Evolutionary conservation across 2,329 filamentous ascomycete genomes (phyloP).

Genomic region (Nemania sp.): DNA sequence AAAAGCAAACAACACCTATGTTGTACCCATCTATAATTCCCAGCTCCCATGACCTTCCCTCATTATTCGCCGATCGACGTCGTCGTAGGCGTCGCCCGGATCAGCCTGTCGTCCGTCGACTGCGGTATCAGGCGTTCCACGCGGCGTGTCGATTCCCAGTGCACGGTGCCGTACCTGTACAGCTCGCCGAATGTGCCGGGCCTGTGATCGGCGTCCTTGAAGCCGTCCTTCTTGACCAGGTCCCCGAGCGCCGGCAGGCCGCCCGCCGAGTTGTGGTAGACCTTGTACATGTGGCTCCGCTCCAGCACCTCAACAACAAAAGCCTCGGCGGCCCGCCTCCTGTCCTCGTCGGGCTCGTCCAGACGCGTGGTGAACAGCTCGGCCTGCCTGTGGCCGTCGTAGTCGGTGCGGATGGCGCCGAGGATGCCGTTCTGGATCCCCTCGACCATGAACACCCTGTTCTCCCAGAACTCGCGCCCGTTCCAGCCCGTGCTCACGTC

Average conservation of each 20-base stretch:
- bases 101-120: slow-evolving; percentile 32
- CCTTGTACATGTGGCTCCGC: slow-evolving; percentile 44
- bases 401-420: slow-evolving; percentile 39
- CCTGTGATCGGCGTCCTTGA: slow-evolving; percentile 38
- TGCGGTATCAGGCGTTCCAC: slow-evolving; percentile 37
- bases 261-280: slow-evolving; percentile 44
- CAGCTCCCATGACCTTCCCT: background rate
- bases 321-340: slow-evolving; percentile 35
- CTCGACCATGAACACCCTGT: slow-evolving; percentile 42
- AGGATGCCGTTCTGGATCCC: slow-evolving; percentile 29
- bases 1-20: too few relatives aligned
- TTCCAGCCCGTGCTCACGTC: slow-evolving; percentile 40
- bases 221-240: slow-evolving; percentile 34
- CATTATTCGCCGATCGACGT: slow-evolving; percentile 1
- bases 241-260: slow-evolving; percentile 41
- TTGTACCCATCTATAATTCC: background rate
- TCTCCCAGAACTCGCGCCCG: slow-evolving; percentile 41
- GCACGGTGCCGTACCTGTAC: slow-evolving; percentile 43
- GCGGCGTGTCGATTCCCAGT: slow-evolving; percentile 39
- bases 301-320: slow-evolving; percentile 43
- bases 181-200: slow-evolving; percentile 43
- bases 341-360: slow-evolving; percentile 39
- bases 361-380: slow-evolving; percentile 42
- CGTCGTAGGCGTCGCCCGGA: slow-evolving; percentile 33
- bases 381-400: slow-evolving; percentile 37